Conservation (phyloP, 176 grass and related monocot genomes). For the Aegilops speltoides region DNA sequence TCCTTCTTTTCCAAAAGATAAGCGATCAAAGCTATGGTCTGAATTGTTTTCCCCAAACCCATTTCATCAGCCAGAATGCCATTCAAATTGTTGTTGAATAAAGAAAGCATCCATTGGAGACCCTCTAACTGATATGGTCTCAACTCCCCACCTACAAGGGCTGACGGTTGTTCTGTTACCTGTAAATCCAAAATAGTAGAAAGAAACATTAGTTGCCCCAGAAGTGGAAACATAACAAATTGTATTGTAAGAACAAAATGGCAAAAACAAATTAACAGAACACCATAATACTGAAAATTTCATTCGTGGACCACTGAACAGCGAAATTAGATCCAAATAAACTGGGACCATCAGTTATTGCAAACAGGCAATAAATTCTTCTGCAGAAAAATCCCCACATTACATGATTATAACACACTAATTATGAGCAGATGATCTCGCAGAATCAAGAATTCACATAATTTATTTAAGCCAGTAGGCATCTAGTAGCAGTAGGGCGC, state of each 20-base stretch:
- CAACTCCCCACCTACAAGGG: conserved; percentile 81
- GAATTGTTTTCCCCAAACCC: conserved; percentile 99
- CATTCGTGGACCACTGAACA: neutral
- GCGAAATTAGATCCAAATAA: conserved; percentile 7
- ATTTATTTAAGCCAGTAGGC: conserved; percentile 4
- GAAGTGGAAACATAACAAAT: neutral
- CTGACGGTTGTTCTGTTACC: conserved; percentile 92
- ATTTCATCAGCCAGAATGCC: conserved; percentile 99
- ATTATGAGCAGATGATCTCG: neutral
- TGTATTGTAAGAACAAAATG: conserved; percentile 6
- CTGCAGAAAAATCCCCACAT: conserved; percentile 5
- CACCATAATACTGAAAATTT: conserved; percentile 2
- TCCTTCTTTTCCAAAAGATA: conserved; percentile 98
- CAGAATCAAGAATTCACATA: neutral
- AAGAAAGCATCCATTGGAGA: conserved; percentile 99
- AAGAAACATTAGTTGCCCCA: conserved; percentile 32
- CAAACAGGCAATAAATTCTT: neutral
- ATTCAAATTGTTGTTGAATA: conserved; percentile 99
- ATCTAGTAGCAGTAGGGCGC: conserved; percentile 6
- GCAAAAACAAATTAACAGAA: conserved; percentile 9
- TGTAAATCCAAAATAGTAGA: conserved; percentile 41
- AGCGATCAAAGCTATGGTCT: conserved; percentile 88
- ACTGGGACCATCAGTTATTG: conserved; percentile 7
- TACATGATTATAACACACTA: neutral
- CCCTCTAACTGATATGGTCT: conserved; percentile 96